Base-by-base conservation (phyloP, 2,329 filamentous ascomycete species). In the Eutypa lata region DNA sequence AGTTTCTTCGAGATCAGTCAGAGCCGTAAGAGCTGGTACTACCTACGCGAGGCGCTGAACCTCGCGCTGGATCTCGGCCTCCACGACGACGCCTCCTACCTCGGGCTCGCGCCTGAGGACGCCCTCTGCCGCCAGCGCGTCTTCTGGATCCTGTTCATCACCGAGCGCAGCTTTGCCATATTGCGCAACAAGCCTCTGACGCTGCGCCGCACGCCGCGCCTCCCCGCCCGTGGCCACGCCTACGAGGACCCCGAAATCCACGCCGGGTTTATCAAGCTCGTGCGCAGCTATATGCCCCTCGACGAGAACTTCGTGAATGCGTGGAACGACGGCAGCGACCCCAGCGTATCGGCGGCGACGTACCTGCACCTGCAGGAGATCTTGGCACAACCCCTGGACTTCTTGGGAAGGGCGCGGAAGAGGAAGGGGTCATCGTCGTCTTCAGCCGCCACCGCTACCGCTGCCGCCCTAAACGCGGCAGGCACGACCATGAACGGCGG, bases 81-180 rank as follows among this genome's bases (percentile, higher is more conserved):
- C 64, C 80, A 85, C 59, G 76, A 85, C 49, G 82, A 86, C 61
- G 70, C 75, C 21, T 73, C 76, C 1, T 86, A 86, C 63, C 71
- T 68, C 43, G 73, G 71, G 6, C 62, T 75, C 1, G 72, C 78
- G 37, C 69, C 75, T 1, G 69, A 79, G 4, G 82, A 85, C 60
- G 71, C 68, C 21, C 75, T 83, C 19, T 78, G 80, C 50, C 76
- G 78, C 35, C 74, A 80, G 52, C 72, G 82, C 11, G 72, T 84
- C 7, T 86, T 83, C 63, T 87, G 83, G 83, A 73, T 84, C 40
- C 69, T 87, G 10, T 84, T 85, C 60, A 76, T 86, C 31, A 82
- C 81, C 0, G 83, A 87, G 67, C 76, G 50, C 50, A 86, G 86
- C 5, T 86, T 84, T 61, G 84, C 83, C 3, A 78, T 87, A 28